Base-by-base conservation (phyloP, 2,329 filamentous ascomycete species). In the Fusarium sp. region DNA sequence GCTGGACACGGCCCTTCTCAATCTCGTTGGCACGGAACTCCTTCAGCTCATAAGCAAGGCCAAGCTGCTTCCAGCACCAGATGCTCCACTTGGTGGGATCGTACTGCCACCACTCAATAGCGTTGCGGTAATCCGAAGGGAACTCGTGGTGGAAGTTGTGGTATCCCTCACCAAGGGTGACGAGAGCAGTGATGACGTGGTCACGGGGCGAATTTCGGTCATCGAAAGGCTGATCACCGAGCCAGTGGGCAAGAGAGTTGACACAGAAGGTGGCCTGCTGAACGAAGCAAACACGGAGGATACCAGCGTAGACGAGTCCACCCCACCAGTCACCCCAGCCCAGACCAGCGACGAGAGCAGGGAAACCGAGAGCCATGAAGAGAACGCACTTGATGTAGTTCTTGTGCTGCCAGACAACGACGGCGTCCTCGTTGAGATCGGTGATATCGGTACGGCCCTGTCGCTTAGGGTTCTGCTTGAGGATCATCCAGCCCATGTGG, bases 81-180 rank as follows among this genome's bases (percentile, higher is more conserved):
- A 97, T 97, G 81, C 86, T 89, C 94, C 94, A 96, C 87, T 97
- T 97, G 82, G 94, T 97, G 52, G 94, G 94, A 82, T 97, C 94
- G 80, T 97, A 97, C 81, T 97, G 94, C 85, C 91, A 92, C 94
- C 94, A 97, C 84, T 94, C 88, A 77, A 96, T 96, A 71, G 94
- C 94, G 82, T 97, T 97, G 82, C 94, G 93, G 90, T 96, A 97
- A 83, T 97, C 94, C 17, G 93, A 96, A 62, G 94, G 94, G 85
- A 97, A 97, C 83, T 97, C 94, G 88, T 97, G 94, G 85, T 97
- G 94, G 89, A 97, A 97, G 89, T 97, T 97, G 89, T 97, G 94
- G 86, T 97, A 97, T 36, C 94, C 94, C 85, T 95, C 94, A 55
- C 94, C 94, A 28, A 97, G 91, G 48, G 94, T 97, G 77, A 94